Conservation (phyloP, 202 grass and related monocot species). For the Panicum hallii region DNA sequence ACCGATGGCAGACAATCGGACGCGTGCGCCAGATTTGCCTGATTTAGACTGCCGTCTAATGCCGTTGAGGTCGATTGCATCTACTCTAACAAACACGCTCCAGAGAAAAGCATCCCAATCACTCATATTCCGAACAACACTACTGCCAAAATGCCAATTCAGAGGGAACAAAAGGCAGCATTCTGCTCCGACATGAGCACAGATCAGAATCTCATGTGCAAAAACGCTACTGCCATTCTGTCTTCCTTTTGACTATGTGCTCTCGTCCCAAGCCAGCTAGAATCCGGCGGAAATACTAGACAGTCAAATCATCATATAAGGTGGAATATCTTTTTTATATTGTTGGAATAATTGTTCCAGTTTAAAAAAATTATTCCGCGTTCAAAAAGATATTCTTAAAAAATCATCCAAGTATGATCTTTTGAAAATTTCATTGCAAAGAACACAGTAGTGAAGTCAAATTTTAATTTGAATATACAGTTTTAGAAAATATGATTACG, state of each 20-base stretch:
- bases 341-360: too few species aligned
- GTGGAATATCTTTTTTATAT: too few species aligned
- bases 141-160: not conserved
- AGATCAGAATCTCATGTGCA: not conserved
- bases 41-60: not conserved
- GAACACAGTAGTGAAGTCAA: too few species aligned
- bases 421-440: too few species aligned
- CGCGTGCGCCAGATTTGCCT: too few species aligned
- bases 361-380: too few species aligned
- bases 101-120: not conserved
- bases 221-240: not conserved
- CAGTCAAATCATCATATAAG: too few species aligned
- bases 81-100: not conserved
- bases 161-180: slow-evolving; percentile 8
- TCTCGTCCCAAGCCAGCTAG: not conserved
- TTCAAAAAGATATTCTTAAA: too few species aligned
- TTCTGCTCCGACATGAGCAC: not conserved
- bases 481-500: too few species aligned
- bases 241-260: slow-evolving; percentile 2
- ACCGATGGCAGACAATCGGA: not conserved
- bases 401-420: too few species aligned
- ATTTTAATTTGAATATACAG: too few species aligned
- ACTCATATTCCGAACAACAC: not conserved
- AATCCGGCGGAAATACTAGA: too few species aligned
- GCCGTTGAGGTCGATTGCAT: not conserved